phyloP scores from a whole-genome alignment of 2,329 filamentous ascomycete genomes.

The Acarospora socialis region DNA sequence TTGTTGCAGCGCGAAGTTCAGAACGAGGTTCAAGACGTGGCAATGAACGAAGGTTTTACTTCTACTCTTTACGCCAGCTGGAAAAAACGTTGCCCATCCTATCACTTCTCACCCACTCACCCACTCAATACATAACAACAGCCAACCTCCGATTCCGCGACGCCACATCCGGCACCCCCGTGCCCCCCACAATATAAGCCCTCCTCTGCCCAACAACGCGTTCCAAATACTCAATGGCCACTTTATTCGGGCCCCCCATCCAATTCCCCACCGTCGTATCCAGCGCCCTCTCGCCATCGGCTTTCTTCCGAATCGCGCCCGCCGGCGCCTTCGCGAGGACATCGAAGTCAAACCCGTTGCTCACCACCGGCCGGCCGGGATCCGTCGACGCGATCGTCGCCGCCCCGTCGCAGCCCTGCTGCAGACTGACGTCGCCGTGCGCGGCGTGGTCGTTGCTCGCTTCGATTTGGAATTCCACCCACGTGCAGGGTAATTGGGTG shows the following conservation, averaged over 20 bases:
- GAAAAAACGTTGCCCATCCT: too few species aligned
- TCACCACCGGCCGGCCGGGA: slow-evolving; percentile 20
- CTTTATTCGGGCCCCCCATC: slow-evolving; percentile 24
- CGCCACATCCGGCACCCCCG: slow-evolving; percentile 22
- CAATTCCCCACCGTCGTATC: slow-evolving; percentile 27
- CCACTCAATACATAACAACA: slow-evolving; percentile 14
- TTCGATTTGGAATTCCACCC: slow-evolving; percentile 28
- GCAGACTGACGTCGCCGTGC: slow-evolving; percentile 25
- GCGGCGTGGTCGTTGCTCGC: slow-evolving; percentile 23
- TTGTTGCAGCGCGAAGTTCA: too few species aligned
- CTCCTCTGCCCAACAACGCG: slow-evolving; percentile 20
- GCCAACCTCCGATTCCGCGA: slow-evolving; percentile 21
- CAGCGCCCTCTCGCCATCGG: slow-evolving; percentile 22
- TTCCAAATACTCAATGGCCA: slow-evolving; percentile 23
- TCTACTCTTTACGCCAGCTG: too few species aligned
- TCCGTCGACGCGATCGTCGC: slow-evolving; percentile 26
- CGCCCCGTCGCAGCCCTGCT: slow-evolving; percentile 28
- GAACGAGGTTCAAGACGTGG: too few species aligned
- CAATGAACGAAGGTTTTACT: too few species aligned
- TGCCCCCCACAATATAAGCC: slow-evolving; percentile 24
- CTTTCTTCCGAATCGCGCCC: slow-evolving; percentile 21
- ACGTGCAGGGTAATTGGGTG: slow-evolving; percentile 24
- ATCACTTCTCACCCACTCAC: too few species aligned
- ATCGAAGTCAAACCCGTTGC: slow-evolving; percentile 22
- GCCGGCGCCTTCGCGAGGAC: slow-evolving; percentile 22